These are phyloP conservation scores for Xylaria sp. DNA, from an alignment of 495 filamentous ascomycete species.

Conservation along the genomic window DNA sequence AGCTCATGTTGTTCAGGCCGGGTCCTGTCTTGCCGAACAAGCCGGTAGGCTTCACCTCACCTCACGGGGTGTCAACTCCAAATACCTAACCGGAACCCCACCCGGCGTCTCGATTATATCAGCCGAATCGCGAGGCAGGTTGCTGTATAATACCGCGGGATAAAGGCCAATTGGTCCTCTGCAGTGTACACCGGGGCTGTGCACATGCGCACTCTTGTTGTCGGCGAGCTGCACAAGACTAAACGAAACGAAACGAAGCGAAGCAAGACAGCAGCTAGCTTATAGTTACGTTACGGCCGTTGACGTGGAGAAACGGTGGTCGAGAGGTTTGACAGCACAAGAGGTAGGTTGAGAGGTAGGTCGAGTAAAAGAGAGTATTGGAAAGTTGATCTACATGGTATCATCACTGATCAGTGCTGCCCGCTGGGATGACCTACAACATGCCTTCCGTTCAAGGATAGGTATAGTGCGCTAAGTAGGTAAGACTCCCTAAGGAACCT, in stretches of 20 bases:
- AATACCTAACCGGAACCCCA: conserved; percentile 21
- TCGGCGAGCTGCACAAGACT: not conserved
- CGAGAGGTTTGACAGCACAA: not conserved
- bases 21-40: conserved; percentile 7
- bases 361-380: not conserved
- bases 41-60: conserved; percentile 12
- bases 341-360: not conserved
- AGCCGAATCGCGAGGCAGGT: not conserved
- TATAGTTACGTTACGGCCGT: not conserved
- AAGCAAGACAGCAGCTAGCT: not conserved
- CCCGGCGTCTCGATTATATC: not conserved
- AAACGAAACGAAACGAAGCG: too few species aligned
- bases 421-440: conserved; percentile 1
- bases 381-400: not conserved
- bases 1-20: conserved; percentile 49
- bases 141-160: not conserved
- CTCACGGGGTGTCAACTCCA: conserved; percentile 24
- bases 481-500: not conserved
- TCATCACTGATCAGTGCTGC: not conserved
- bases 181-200: not conserved
- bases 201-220: conserved; percentile 1
- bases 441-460: conserved; percentile 8
- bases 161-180: conserved; percentile 2
- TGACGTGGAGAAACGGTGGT: not conserved
- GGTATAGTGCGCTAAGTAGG: not conserved